A percentile compares a stretch with the other conserved stretches of the same genome.
These are phyloP conservation scores for Colletotrichum zoysiae DNA, from an alignment of 2,329 filamentous ascomycete species.

Conservation along the genomic window DNA sequence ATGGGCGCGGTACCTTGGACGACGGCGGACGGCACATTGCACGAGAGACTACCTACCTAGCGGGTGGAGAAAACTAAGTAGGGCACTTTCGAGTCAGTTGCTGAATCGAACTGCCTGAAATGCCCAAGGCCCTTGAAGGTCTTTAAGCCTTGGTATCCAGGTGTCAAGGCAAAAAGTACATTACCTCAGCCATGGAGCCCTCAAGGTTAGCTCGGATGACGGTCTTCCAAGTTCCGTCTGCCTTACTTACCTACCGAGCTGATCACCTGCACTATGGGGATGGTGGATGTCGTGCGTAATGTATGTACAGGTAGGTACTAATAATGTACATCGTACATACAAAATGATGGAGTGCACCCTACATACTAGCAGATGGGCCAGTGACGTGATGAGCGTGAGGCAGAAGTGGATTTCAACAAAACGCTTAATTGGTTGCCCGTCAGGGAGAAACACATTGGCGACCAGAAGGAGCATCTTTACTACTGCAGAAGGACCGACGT, in stretches of 20 bases:
- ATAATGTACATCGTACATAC: too few relatives aligned
- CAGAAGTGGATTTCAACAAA: background rate
- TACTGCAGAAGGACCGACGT: background rate
- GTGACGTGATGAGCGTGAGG: background rate
- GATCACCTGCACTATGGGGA: constrained; percentile 17
- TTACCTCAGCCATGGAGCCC: background rate
- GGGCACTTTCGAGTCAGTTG: background rate
- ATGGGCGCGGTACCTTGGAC: background rate
- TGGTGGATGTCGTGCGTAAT: constrained; percentile 1
- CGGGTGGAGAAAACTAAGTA: background rate
- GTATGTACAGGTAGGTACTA: background rate
- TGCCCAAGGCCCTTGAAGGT: background rate
- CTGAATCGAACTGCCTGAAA: background rate
- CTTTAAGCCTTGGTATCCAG: background rate
- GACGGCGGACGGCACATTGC: background rate
- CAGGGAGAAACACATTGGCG: background rate
- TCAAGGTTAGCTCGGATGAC: background rate
- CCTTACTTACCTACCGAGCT: constrained; percentile 4
- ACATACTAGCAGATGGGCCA: background rate
- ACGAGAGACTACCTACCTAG: background rate
- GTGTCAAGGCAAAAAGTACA: background rate
- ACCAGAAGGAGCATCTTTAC: background rate
- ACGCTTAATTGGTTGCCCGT: background rate
- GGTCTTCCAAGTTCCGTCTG: background rate
- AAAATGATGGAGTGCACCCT: background rate